Evolutionary conservation across 1,284 basidiomycete genomes (phyloP), one percentile per base, ranked within the genome.

Genomic region (Flammula alnicola): DNA sequence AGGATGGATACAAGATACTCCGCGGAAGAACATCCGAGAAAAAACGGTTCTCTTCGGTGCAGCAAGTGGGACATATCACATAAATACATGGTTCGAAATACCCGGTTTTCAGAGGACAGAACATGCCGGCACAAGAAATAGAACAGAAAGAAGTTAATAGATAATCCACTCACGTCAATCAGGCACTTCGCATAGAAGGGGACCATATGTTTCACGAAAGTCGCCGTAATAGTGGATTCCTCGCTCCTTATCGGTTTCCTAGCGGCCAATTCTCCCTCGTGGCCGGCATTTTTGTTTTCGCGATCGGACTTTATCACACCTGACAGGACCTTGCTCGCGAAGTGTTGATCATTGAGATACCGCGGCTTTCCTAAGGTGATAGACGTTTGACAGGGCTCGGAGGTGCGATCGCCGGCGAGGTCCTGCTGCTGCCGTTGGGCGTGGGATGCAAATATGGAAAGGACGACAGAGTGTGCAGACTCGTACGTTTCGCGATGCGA

Each of bases 381-480:
- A 4, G 43, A 14, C 10, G n/a, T 12, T 9, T 29, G 38, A 29
- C 32, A 33, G 33, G 32, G 20, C 22, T 50, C 51, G 46, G 46
- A 44, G 26, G 29, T 42, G 33, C 27, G 48, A 30, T 46, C 40
- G 1, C 51, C 50, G 32, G 51, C 11, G 41, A 40, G 47, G 27
- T 49, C 45, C 20, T 64, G 62, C 38, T 63, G 64, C 8, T 63
- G 60, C 29, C 66, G 69, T 51, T 78, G 74, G 0, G 81, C 79
- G 55, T 79, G 76, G 12, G 82, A 75, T 12, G 83, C 78, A 58
- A 90, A 83, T 17, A 88, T 74, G 2, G 87, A 75, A 5, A 91
- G 69, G 42, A 91, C 72, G 23, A 88, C 85, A 3, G 88, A 90
- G 63, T 91, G 88, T 4, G 86, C 79, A 0, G 86, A 86, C 63